Evolutionary conservation across 148 eudicot genomes (phyloP), one percentile per base, ranked within the genome.

Genomic region (Nyssa sinensis): DNA sequence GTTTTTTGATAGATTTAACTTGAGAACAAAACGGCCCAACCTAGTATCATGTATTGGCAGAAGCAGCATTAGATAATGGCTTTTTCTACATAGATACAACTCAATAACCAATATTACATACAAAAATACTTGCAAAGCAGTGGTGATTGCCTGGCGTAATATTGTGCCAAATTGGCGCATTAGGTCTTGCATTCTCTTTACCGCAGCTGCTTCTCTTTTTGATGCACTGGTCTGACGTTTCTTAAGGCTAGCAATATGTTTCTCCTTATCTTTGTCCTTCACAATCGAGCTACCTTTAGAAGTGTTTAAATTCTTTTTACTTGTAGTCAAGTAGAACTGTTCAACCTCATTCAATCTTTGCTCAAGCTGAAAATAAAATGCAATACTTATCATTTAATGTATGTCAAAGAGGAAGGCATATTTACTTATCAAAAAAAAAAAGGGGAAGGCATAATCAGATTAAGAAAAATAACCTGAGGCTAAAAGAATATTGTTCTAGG

Each of bases 181-280:
- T 39, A 94, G 87, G 61, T 90, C 93, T 75, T 91, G 97, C 97
- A 90, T 94, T 83, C 97, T 84, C 86, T 86, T 88, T 69, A 87
- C 73, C n/a, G 90, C 93, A 75, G 83, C 83, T 66, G 88, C 79
- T 79, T 89, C 89, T 73, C 69, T 84, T 67, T 68, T 74, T 67
- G 86, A 71, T 30, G 86, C 80, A 82, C 85, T 89, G 70, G 79
- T 85, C 70, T 85, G 90, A 51, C 84, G 85, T 78, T 82, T 90
- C 71, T 77, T 90, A 9, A 68, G 74, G 76, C 75, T 74, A 32
- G 80, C 64, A 53, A 76, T 29, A 35, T 81, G 76, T 69, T 74
- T 93, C 32, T 84, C 90, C 77, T 84, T 90, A 7, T 89, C 90
- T 78, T 87, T 90, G 72, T 90, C 89, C 84, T 85, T 93, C 34